Evolutionary conservation across 805 yeast genomes (phyloP), one percentile per base, ranked within the genome.

Genomic region (Ogataea siamensis): DNA sequence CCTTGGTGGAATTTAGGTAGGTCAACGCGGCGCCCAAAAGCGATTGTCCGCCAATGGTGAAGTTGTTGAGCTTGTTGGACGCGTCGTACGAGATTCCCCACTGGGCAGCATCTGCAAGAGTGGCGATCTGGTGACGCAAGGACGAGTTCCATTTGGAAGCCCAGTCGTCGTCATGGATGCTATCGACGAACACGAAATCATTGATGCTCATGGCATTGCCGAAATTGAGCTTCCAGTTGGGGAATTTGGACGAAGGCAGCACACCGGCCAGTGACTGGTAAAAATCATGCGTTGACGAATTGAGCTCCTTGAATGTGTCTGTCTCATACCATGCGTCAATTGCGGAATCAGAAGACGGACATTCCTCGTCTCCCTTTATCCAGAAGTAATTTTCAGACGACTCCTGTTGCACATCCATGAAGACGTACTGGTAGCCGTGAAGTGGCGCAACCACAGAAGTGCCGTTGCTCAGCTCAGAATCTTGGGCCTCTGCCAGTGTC

Each of bases 341-440:
- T 2, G 74, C 72, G 7, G 31, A 47, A 33, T 53, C 58, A 27
- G 59, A 56, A 7, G 62, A 51, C 14, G 74, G 73, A 57, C 77
- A 71, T 39, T 57, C 47, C 7, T 37, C 63, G 42, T 64, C 70
- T 33, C 75, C 76, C 45, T 64, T 59, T 37, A 64, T 57, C 66
- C 66, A 64, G 52, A 69, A 66, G 46, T 58, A 60, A 19, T 62
- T 55, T n/a, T 57, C 62, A 8, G 72, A 59, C 10, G 51, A 57
- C 13, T 52, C 55, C 33, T 56, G 61, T 44, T 65, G 63, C 22
- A 63, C 55, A 35, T 62, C 63, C 49, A 64, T 57, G 41, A 60
- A 57, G 10, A 69, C 73, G 40, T 71, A 71, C 53, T 72, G 77
- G 51, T 70, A 70, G 8, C 74, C 74, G 36, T 55, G 55, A 21